Conservation (phyloP, 805 yeast genomes). For the Blastobotrys peoriensis region DNA sequence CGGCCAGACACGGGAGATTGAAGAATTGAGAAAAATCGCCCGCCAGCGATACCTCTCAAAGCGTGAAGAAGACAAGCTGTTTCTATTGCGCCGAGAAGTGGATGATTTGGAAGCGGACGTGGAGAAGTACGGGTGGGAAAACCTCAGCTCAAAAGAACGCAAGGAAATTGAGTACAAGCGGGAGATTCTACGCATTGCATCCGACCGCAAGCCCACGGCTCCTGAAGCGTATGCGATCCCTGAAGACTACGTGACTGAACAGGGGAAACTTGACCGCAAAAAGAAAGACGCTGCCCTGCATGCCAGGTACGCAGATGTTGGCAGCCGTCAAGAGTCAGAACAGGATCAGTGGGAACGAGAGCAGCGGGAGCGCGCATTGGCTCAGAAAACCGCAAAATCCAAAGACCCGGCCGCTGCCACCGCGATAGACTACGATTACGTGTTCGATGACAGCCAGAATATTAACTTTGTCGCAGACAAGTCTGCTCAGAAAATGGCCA, state of each 20-base stretch:
- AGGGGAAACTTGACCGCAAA: slow-evolving; percentile 48
- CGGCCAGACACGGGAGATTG: slow-evolving; percentile 9
- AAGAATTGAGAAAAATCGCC: slow-evolving; percentile 40
- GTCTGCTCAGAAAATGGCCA: slow-evolving; percentile 22
- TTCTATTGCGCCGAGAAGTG: slow-evolving; percentile 42
- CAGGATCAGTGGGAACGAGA: slow-evolving; percentile 47
- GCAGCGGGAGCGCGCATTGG: slow-evolving; percentile 41
- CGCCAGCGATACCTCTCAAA: slow-evolving; percentile 43
- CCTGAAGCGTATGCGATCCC: slow-evolving; percentile 47
- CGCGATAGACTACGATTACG: slow-evolving; percentile 54
- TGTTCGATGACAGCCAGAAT: slow-evolving; percentile 61
- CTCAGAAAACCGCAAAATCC: slow-evolving; percentile 29
- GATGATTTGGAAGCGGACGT: slow-evolving; percentile 45
- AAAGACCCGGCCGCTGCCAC: slow-evolving; percentile 34
- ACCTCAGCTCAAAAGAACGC: slow-evolving; percentile 43
- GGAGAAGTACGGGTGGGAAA: slow-evolving; percentile 47
- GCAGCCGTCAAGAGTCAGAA: slow-evolving; percentile 18
- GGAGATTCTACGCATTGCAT: slow-evolving; percentile 41
- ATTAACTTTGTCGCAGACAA: slow-evolving; percentile 49
- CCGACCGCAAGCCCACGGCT: slow-evolving; percentile 35
- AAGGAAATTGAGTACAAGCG: slow-evolving; percentile 48
- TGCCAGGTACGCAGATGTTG: slow-evolving; percentile 30
- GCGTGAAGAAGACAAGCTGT: slow-evolving; percentile 43
- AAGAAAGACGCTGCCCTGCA: slow-evolving; percentile 48
- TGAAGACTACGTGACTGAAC: slow-evolving; percentile 47